phyloP scores from a whole-genome alignment of 768 basidiomycete genomes.

The Fistulinella prunicolor region DNA sequence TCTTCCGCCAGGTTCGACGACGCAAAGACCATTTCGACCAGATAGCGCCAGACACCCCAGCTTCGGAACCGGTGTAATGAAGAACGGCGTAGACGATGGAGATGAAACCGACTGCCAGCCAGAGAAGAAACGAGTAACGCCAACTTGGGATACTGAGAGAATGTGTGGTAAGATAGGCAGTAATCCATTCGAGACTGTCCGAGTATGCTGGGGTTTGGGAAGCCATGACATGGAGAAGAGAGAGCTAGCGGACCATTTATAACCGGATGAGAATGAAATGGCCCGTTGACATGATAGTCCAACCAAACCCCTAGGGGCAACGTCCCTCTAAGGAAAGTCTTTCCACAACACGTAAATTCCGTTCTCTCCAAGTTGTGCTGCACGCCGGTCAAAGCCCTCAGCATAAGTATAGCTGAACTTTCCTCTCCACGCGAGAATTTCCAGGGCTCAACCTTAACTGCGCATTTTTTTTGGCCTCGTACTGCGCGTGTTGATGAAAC shows the following conservation, averaged over 20 bases:
- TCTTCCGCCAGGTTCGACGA: slow-evolving; percentile 56
- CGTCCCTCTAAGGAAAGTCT: no score
- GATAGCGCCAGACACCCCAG: slow-evolving; percentile 45
- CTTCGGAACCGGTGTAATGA: slow-evolving; percentile 42
- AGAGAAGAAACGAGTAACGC: slow-evolving; percentile 57
- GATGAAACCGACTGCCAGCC: slow-evolving; percentile 48
- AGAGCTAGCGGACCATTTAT: neutral
- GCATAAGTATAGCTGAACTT: no score
- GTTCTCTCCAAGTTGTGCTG: no score
- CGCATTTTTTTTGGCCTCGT: no score
- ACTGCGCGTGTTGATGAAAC: no score
- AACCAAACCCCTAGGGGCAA: no score
- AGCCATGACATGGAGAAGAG: slow-evolving; percentile 28
- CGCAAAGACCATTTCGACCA: slow-evolving; percentile 61
- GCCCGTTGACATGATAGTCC: no score
- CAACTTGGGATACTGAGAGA: slow-evolving; percentile 50
- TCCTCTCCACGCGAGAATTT: no score
- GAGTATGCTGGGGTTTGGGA: slow-evolving; percentile 43
- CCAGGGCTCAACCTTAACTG: no score
- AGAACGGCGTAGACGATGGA: slow-evolving; percentile 40
- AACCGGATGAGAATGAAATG: no score
- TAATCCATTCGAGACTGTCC: slow-evolving; percentile 50
- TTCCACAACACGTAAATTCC: no score
- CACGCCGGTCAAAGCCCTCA: no score
- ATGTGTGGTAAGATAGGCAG: slow-evolving; percentile 56